phyloP scores from a whole-genome alignment of 768 basidiomycete species.

The Pleurotus djamor region DNA sequence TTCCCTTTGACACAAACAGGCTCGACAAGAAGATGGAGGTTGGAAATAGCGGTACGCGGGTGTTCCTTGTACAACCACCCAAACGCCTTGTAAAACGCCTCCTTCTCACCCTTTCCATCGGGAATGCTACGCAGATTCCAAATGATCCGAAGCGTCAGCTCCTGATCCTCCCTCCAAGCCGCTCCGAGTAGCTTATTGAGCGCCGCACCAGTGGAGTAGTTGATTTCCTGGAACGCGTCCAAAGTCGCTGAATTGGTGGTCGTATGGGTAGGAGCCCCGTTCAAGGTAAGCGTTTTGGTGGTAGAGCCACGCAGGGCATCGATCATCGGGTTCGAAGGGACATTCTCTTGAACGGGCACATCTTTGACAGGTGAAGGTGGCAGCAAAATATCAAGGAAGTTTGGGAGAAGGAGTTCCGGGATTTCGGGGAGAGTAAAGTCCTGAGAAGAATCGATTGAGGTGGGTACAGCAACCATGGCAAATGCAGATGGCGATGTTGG shows the following conservation, averaged over 20 bases:
- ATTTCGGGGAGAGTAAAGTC: slow-evolving; percentile 52
- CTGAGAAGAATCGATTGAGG: slow-evolving; percentile 28
- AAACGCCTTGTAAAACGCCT: slow-evolving; percentile 60
- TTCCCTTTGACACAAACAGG: slow-evolving; percentile 41
- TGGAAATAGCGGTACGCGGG: slow-evolving; percentile 65
- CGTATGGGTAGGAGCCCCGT: slow-evolving; percentile 45
- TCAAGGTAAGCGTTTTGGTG: slow-evolving; percentile 48
- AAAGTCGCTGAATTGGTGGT: slow-evolving; percentile 53
- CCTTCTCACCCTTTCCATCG: slow-evolving; percentile 62
- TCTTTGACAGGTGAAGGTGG: slow-evolving; percentile 21
- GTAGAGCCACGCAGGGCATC: slow-evolving; percentile 41
- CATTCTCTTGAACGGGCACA: too few relatives aligned
- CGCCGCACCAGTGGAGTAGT: slow-evolving; percentile 14
- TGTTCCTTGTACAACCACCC: slow-evolving; percentile 72
- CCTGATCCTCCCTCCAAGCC: slow-evolving; percentile 59
- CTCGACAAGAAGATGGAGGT: slow-evolving; percentile 51
- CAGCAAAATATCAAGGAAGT: slow-evolving; percentile 55
- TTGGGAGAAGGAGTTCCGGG: slow-evolving; percentile 53
- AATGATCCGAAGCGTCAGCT: slow-evolving; percentile 58
- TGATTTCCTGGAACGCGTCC: slow-evolving; percentile 53
- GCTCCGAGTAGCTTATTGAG: slow-evolving; percentile 36
- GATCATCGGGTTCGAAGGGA: slow-evolving; percentile 46
- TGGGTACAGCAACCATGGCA: not conserved
- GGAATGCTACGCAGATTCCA: slow-evolving; percentile 71
- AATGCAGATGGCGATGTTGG: too few relatives aligned